phyloP scores from a whole-genome alignment of 345 rosid genomes.

The Melaleuca alternifolia region DNA sequence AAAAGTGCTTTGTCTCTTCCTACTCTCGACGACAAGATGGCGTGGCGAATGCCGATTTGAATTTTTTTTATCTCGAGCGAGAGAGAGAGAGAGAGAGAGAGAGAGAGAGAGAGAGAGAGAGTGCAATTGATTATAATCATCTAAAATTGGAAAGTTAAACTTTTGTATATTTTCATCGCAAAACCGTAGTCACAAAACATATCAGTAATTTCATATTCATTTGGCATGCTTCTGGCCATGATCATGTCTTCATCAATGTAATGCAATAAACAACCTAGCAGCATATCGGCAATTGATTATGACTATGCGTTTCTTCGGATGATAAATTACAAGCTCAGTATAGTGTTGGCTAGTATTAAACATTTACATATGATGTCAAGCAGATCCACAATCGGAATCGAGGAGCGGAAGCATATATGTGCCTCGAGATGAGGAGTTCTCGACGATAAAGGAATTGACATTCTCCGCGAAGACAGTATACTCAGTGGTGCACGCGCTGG shows the following conservation, averaged over 20 bases:
- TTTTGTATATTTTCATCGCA: neutral
- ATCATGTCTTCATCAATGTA: neutral
- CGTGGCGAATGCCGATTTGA: neutral
- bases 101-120: neutral
- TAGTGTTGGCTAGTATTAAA: neutral
- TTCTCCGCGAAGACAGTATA: conserved; percentile 53
- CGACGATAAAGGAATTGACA: conserved; percentile 30
- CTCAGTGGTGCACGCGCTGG: conserved; percentile 44
- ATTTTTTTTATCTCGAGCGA: neutral
- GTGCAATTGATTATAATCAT: neutral
- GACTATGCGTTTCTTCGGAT: neutral
- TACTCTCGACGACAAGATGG: neutral
- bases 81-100: neutral
- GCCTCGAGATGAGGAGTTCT: conserved; percentile 72
- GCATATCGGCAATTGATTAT: neutral
- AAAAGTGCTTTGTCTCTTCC: neutral
- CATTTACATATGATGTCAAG: neutral
- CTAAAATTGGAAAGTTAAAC: neutral
- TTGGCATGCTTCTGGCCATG: neutral
- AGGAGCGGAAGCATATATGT: conserved; percentile 34
- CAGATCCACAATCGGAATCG: conserved; percentile 46
- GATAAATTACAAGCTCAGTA: neutral
- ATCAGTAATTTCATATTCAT: neutral
- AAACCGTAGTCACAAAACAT: neutral
- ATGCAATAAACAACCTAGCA: neutral